Evolutionary conservation across 2,329 filamentous ascomycete genomes (phyloP).

Genomic region (Colletotrichum graminicola): DNA sequence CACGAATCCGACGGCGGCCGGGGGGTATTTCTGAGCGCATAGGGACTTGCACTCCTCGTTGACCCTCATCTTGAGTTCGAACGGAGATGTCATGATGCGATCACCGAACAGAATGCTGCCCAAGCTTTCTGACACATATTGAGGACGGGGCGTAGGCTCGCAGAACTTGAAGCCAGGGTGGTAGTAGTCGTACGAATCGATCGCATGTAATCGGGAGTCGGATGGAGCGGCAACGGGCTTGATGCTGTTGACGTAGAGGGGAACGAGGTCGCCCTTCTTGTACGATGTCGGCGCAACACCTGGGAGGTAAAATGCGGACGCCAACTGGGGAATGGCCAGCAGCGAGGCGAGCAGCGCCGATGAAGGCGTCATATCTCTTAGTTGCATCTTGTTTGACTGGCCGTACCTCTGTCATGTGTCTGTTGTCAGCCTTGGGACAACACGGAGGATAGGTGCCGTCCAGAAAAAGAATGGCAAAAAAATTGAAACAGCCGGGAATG

Average conservation of each 20-base stretch:
- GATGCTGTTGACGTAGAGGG: slow-evolving; percentile 92
- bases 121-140: slow-evolving; percentile 87
- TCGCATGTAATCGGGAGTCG: slow-evolving; percentile 88
- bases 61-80: slow-evolving; percentile 85
- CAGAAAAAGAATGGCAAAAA: slow-evolving; percentile 11
- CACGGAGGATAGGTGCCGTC: not conserved
- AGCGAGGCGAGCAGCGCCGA: slow-evolving; percentile 64
- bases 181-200: slow-evolving; percentile 97
- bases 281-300: slow-evolving; percentile 96
- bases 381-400: slow-evolving; percentile 55
- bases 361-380: slow-evolving; percentile 59
- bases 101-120: slow-evolving; percentile 98
- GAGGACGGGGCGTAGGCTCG: slow-evolving; percentile 78
- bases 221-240: slow-evolving; percentile 83
- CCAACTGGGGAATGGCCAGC: slow-evolving; percentile 64
- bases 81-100: slow-evolving; percentile 96
- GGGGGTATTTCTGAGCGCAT: slow-evolving; percentile 75
- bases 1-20: slow-evolving; percentile 79
- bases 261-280: slow-evolving; percentile 81
- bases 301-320: slow-evolving; percentile 91
- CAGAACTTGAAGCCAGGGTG: slow-evolving; percentile 90
- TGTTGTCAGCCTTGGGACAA: not conserved
- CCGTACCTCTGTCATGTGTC: slow-evolving; percentile 3
- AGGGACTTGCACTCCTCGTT: slow-evolving; percentile 90
- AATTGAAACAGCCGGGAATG: slow-evolving; percentile 37